These are phyloP conservation scores for Gardenia jasminoides DNA, from an alignment of 257 asterid species.

Conservation along the genomic window DNA sequence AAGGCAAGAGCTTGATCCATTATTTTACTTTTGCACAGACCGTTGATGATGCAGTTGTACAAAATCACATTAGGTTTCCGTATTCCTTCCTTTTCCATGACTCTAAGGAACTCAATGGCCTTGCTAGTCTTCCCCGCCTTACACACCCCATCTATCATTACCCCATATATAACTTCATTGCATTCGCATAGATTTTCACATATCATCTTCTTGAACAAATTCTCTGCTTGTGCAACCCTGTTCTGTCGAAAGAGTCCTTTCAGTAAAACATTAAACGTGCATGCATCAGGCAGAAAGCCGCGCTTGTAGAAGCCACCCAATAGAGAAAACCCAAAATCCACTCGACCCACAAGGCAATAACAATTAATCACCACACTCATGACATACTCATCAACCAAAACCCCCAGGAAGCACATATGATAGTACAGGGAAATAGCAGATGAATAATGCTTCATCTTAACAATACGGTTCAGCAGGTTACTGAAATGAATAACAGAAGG, in stretches of 20 bases:
- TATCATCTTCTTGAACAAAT: conserved; percentile 25
- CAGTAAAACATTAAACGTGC: too few species aligned
- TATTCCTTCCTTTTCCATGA: background rate
- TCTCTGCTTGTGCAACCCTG: conserved; percentile 11
- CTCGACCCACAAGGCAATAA: too few species aligned
- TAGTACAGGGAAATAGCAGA: background rate
- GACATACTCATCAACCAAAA: background rate
- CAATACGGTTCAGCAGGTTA: background rate
- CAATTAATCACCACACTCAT: too few species aligned
- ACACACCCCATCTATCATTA: conserved; percentile 30
- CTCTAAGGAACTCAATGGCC: conserved; percentile 21
- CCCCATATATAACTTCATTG: background rate
- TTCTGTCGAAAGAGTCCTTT: too few species aligned
- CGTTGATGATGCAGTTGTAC: conserved; percentile 8
- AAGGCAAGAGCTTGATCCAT: conserved; percentile 18
- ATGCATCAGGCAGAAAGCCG: too few species aligned
- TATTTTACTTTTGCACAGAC: conserved; percentile 24
- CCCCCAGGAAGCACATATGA: background rate
- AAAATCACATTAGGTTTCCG: too few species aligned
- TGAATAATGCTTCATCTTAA: conserved; percentile 2
- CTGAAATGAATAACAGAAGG: conserved; percentile 24
- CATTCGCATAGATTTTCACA: conserved; percentile 21
- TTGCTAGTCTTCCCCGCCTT: conserved; percentile 20
- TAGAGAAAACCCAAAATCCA: too few species aligned
- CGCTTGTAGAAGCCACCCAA: too few species aligned